Conservation (phyloP, 2,329 filamentous ascomycete genomes). For the Pestalotiopsis sp. region DNA sequence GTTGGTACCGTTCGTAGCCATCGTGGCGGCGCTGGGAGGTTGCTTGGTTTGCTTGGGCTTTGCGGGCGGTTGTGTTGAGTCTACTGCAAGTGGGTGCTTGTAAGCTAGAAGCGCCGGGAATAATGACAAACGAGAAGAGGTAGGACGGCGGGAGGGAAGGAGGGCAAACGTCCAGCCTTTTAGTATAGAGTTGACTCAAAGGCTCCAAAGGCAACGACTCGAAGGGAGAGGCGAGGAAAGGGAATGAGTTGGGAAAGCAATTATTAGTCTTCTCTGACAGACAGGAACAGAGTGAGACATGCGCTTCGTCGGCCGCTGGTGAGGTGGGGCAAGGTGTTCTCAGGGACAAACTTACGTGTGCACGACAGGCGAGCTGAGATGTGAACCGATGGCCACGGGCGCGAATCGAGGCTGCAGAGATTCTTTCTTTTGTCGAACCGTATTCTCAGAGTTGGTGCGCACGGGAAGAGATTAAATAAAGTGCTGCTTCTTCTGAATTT, state of each 20-base stretch:
- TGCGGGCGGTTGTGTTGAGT: neutral
- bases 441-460: neutral
- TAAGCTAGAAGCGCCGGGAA: neutral
- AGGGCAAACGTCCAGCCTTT: neutral
- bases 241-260: neutral
- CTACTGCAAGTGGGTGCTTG: neutral
- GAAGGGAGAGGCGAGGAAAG: neutral
- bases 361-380: neutral
- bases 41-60: neutral
- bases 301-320: constrained; percentile 2
- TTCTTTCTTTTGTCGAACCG: neutral
- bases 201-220: neutral
- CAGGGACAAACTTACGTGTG: neutral
- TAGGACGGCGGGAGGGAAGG: neutral
- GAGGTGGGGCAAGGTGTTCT: neutral
- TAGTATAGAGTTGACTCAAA: neutral
- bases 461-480: neutral
- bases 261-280: neutral
- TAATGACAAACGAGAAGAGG: neutral
- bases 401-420: neutral
- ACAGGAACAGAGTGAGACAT: neutral
- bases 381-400: neutral
- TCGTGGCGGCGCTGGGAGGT: neutral
- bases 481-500: neutral
- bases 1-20: constrained; percentile 20